Percentiles rank a stretch among this genome's conserved stretches.
These are phyloP conservation scores for Ambrosiella cleistominuta DNA, from an alignment of 2,329 filamentous ascomycete genomes.

Conservation along the genomic window DNA sequence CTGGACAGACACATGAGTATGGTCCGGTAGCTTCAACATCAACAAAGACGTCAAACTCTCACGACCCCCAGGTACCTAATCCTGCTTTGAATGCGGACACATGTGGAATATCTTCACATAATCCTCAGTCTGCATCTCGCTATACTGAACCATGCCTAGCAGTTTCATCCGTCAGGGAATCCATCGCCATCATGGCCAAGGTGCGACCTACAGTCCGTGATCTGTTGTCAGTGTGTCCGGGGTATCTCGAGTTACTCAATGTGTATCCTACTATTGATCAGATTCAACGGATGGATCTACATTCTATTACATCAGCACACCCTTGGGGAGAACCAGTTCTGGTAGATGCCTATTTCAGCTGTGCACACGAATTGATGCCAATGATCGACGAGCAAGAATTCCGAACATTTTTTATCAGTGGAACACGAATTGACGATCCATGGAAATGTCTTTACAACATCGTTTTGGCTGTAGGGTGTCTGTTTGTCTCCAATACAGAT, in stretches of 20 bases:
- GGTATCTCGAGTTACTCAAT: constrained; percentile 21
- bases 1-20: not conserved
- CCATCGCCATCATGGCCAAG: constrained; percentile 51
- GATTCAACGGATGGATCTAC: constrained; percentile 23
- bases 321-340: constrained; percentile 49
- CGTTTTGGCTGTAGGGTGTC: constrained; percentile 58
- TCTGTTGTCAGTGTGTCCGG: constrained; percentile 28
- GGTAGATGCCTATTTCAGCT: constrained; percentile 60
- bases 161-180: constrained; percentile 58
- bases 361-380: constrained; percentile 53
- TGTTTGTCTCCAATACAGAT: constrained; percentile 46
- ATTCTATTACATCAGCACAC: constrained; percentile 23
- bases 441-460: constrained; percentile 62
- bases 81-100: not conserved
- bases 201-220: constrained; percentile 31
- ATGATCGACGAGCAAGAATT: constrained; percentile 58
- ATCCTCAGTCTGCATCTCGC: constrained; percentile 33
- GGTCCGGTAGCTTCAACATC: not conserved
- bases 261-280: constrained; percentile 2
- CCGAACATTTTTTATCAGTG: constrained; percentile 35
- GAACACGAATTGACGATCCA: constrained; percentile 43
- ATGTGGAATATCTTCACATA: constrained; percentile 14
- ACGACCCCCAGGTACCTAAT: not conserved
- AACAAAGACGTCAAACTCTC: not conserved
- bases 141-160: constrained; percentile 44